Conservation (phyloP, 257 asterid genomes). For the Linaria vulgaris region DNA sequence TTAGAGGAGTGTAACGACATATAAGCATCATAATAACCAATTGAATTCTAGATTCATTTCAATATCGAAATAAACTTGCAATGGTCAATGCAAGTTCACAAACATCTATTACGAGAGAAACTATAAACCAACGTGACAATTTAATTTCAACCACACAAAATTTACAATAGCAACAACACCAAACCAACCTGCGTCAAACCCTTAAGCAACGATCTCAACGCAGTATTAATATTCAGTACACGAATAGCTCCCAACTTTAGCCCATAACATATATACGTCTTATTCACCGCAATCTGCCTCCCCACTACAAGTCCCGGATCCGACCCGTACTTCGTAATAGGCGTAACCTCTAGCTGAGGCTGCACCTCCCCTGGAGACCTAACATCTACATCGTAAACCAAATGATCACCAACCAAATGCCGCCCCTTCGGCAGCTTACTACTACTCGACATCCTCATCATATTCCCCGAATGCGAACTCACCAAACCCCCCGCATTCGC, state of each 20-base stretch:
- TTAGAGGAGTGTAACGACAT: no score
- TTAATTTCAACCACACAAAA: neutral
- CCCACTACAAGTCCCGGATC: conserved; percentile 95
- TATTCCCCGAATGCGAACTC: conserved; percentile 42
- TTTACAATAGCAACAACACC: neutral
- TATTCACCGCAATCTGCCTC: conserved; percentile 92
- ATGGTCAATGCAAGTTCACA: no score
- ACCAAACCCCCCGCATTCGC: conserved; percentile 44
- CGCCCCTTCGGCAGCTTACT: conserved; percentile 93
- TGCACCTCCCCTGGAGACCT: conserved; percentile 87
- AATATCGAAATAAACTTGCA: no score
- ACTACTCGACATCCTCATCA: conserved; percentile 81
- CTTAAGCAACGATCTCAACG: conserved; percentile 90
- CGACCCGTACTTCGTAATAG: conserved; percentile 90
- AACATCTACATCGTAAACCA: conserved; percentile 73
- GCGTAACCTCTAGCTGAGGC: conserved; percentile 99
- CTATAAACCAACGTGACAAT: neutral
- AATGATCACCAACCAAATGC: conserved; percentile 64
- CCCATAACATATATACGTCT: conserved; percentile 91
- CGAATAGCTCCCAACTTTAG: conserved; percentile 85
- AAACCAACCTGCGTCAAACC: conserved; percentile 82
- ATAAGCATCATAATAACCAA: no score
- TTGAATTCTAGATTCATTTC: no score
- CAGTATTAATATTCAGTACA: conserved; percentile 90
- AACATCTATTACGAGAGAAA: no score